Conservation (phyloP, 192 early-diverging fungal species). For the Pecoramyces ruminantium region DNA sequence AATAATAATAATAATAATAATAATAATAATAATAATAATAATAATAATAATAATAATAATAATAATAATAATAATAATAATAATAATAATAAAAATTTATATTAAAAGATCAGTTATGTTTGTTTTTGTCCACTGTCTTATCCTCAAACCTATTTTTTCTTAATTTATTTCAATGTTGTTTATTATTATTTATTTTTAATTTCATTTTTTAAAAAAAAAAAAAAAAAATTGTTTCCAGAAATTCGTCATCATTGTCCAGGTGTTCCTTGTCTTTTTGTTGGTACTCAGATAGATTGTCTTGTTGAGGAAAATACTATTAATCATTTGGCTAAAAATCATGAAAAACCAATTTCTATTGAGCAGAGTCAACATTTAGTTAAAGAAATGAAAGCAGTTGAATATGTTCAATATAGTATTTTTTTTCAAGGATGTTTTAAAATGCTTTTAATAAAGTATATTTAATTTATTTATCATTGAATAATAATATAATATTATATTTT, state of each 20-base stretch:
- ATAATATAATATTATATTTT: neutral
- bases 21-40: too few species aligned
- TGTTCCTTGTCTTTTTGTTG: conserved; percentile 86
- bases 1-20: too few species aligned
- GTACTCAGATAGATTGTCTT: conserved; percentile 79
- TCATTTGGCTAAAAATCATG: conserved; percentile 61
- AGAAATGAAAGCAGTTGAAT: conserved; percentile 77
- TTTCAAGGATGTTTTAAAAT: conserved; percentile 89
- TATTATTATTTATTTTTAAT: too few species aligned
- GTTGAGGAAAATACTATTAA: conserved; percentile 63
- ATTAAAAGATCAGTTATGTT: conserved; percentile 73
- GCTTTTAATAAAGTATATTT: conserved; percentile 7
- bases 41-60: too few species aligned
- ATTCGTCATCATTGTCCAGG: conserved; percentile 85
- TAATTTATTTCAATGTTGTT: conserved; percentile 85
- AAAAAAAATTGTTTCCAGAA: conserved; percentile 96
- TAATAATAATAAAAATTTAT: neutral
- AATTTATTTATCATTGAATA: neutral
- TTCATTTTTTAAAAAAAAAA: conserved; percentile 87
- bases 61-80: too few species aligned
- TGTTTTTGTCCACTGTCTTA: conserved; percentile 83
- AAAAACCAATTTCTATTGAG: conserved; percentile 63
- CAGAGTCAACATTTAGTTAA: conserved; percentile 66
- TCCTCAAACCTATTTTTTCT: conserved; percentile 88
- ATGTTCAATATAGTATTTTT: conserved; percentile 81